Base-by-base conservation (phyloP, 2,329 filamentous ascomycete genomes). In the Coleophoma eucalyptorum region DNA sequence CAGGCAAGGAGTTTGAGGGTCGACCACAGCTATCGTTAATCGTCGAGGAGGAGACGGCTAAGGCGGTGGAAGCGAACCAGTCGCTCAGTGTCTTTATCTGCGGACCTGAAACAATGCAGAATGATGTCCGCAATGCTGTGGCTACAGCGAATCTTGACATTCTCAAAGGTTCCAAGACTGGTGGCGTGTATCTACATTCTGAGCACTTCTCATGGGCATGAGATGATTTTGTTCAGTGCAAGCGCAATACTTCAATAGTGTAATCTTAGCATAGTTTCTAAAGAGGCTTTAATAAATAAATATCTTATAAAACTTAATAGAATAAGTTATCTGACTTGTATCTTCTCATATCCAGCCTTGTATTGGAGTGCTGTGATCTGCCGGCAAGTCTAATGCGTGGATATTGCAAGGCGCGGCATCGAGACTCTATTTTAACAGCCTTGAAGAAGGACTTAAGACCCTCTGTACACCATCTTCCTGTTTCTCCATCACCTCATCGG, bases 121-220 rank as follows among this genome's bases (percentile, higher is more conserved):
- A 72, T 46, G 75, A 78, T 64, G 70, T 75, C 8, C 64, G 72
- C 2, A 72, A 75, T 60, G 73, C 72, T 7, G 73, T 74, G 18
- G 73, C 74, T 2, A 48, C 48, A n/a, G 69, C 68, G 38, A 74
- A 78, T 49, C 45, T 68, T 49, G 52, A 54, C 7, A 66, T 72
- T 12, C 21, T 73, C 7, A 66, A 57, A 16, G 65, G 60, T 4
- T 31, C 46, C 16, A 61, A 57, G 44, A 50, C 52, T 4, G 61
- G 62, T 33, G 68, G 70, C 32, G 64, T 77, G 2, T 76, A 73
- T 61, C 54, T 78, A 50, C 74, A 77, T 61, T 67, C 69, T 19
- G 75, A 78, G 61, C 67, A 72, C 49, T 78, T 78, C 54, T 69
- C 67, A 55, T 75, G 59, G 70, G 71, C 70, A 35, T 67, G 52